These are phyloP conservation scores for Fragilariopsis cylindrus DNA, from an alignment of 108 stramenopile species.

Conservation along the genomic window DNA sequence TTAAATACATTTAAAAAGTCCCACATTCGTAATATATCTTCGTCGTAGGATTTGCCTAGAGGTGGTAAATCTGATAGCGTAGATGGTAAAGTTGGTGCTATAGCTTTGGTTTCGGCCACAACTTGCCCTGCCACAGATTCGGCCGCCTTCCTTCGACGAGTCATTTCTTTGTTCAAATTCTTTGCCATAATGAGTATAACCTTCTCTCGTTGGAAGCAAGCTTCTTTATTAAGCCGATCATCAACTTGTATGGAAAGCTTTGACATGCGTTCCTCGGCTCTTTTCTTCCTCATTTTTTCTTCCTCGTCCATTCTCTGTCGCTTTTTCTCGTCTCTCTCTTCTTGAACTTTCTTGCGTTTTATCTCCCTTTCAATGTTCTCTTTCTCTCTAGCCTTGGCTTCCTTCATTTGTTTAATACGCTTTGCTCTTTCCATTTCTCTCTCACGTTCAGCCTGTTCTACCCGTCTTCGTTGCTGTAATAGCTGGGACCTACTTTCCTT, in stretches of 20 bases:
- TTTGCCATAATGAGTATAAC: slow-evolving; percentile 60
- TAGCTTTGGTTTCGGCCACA: slow-evolving; percentile 13
- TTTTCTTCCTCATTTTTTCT: slow-evolving; percentile 69
- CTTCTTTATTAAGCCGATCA: slow-evolving; percentile 79
- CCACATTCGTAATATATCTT: slow-evolving; percentile 77
- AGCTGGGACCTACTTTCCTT: slow-evolving; percentile 43
- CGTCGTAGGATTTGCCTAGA: slow-evolving; percentile 63
- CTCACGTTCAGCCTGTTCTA: slow-evolving; percentile 23
- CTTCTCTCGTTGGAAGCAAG: slow-evolving; percentile 66
- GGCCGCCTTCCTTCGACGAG: slow-evolving; percentile 64
- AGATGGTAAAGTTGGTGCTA: background rate
- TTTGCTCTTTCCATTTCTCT: slow-evolving; percentile 46
- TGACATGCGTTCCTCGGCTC: slow-evolving; percentile 70
- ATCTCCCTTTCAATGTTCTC: slow-evolving; percentile 47
- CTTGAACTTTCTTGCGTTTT: slow-evolving; percentile 62
- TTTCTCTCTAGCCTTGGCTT: slow-evolving; percentile 36
- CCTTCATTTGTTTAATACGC: slow-evolving; percentile 41
- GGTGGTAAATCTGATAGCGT: slow-evolving; percentile 47
- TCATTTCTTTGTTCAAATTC: slow-evolving; percentile 66
- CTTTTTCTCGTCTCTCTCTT: slow-evolving; percentile 63
- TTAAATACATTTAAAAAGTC: slow-evolving; percentile 79
- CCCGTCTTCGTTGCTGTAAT: slow-evolving; percentile 54
- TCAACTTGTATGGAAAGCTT: slow-evolving; percentile 73
- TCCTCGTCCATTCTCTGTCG: slow-evolving; percentile 71
- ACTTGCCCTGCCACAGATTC: slow-evolving; percentile 62